Percentiles rank a stretch among this genome's conserved stretches.
Conservation (phyloP, 495 filamentous ascomycete genomes). For the Apodospora peruviana region DNA sequence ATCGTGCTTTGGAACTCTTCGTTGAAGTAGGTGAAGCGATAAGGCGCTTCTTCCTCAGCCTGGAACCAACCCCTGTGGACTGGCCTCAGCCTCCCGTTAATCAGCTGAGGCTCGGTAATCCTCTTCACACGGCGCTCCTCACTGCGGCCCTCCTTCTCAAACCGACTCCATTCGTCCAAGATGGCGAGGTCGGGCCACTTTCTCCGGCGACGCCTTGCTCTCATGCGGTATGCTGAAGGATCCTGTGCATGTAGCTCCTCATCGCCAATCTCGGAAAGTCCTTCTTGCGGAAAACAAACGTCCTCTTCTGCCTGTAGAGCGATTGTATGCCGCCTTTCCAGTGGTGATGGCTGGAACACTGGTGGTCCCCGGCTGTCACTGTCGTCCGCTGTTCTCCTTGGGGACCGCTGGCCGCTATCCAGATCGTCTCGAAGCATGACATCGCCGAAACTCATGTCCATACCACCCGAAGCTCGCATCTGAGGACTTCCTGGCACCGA, state of each 20-base stretch:
- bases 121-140: constrained; percentile 86
- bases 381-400: constrained; percentile 26
- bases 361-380: constrained; percentile 27
- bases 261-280: constrained; percentile 69
- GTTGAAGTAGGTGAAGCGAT: constrained; percentile 97
- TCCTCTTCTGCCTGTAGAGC: constrained; percentile 66
- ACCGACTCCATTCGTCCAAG: constrained; percentile 82
- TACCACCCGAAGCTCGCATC: constrained; percentile 41
- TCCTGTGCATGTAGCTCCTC: constrained; percentile 54
- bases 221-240: constrained; percentile 24
- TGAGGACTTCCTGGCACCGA: constrained; percentile 78
- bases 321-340: constrained; percentile 43
- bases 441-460: constrained; percentile 69
- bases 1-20: constrained; percentile 92
- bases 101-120: constrained; percentile 85
- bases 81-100: constrained; percentile 81
- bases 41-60: constrained; percentile 84
- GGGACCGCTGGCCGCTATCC: constrained; percentile 23
- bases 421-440: constrained; percentile 63
- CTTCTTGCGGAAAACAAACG: constrained; percentile 86
- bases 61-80: constrained; percentile 77
- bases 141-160: constrained; percentile 86
- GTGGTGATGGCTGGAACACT: constrained; percentile 22
- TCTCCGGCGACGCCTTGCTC: constrained; percentile 48
- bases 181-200: constrained; percentile 60